Base-by-base conservation (phyloP, 352 stramenopile genomes). In the Aphanomyces invadans region DNA sequence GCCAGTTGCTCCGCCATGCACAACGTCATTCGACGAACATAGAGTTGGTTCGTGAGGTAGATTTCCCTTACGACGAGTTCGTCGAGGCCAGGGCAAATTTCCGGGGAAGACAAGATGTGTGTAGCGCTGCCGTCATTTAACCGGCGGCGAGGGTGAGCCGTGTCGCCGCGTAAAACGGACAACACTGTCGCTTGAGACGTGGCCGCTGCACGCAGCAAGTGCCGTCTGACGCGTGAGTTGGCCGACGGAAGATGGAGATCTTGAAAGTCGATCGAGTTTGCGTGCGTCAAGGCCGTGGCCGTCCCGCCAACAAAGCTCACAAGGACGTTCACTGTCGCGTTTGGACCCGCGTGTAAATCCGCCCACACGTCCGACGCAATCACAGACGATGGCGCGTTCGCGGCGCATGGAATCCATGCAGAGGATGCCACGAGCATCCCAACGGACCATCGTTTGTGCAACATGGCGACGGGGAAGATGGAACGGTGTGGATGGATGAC, bases 1-100 rank as follows among this genome's bases (percentile, higher is more conserved):
- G 28, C 28, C 4, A 67, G 21, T 26, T 67, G 42, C 32, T 67
- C 42, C n/a, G 60, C 60, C 0, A 67, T 59, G 60, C 60, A 67
- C 26, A 57, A 33, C 21, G 60, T 59, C 19, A 67, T 39, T 9
- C 38, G 7, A 21, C 28, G 28, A 17, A 67, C 42, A 4, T 67
- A 25, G 17, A 67, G 28, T 28, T 65, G 57, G 45, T 65, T 65
- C 15, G 57, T 42, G 2, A 65, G 17, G 28, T 42, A 65, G 39
- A 65, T 29, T 19, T 65, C 33, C 3, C 42, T 32, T 17, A 65
- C 7, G 7, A 19, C 1, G 10, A 65, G 21, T 11, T 51, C 38
- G 17, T 57, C 42, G 33, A 55, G n/a, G 26, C 46, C 60, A 25
- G 46, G 42, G 23, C 42, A 57, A 19, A 63, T 33, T 25, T 63